phyloP scores from a whole-genome alignment of 257 asterid species.

The Coffea eugenioides region DNA sequence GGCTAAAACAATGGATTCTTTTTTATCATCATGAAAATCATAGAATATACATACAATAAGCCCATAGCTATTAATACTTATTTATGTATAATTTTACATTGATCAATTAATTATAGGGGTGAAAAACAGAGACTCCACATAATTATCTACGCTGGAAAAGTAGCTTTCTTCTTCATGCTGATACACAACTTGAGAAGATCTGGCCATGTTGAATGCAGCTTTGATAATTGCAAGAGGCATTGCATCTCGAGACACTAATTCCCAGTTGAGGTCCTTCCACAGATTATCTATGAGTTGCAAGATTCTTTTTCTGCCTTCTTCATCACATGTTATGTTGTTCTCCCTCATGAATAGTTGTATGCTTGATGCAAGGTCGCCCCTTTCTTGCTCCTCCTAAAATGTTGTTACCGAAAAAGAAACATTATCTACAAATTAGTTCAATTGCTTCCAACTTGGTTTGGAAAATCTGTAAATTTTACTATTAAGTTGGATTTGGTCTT shows the following conservation, averaged over 20 bases:
- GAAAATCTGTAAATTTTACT: too few species aligned
- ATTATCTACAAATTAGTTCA: too few species aligned
- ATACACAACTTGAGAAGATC: constrained; percentile 74
- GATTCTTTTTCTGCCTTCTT: constrained; percentile 42
- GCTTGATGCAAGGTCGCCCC: constrained; percentile 71
- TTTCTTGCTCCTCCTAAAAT: constrained; percentile 63
- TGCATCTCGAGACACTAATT: constrained; percentile 28
- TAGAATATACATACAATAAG: too few species aligned
- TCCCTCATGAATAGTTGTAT: constrained; percentile 50
- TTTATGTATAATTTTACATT: too few species aligned
- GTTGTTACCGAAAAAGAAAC: not conserved
- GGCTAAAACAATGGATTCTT: too few species aligned
- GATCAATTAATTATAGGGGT: constrained; percentile 41
- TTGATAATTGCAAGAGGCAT: constrained; percentile 50
- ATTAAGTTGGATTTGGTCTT: too few species aligned
- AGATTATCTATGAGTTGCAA: constrained; percentile 35
- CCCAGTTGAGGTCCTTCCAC: constrained; percentile 66
- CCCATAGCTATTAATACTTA: too few species aligned
- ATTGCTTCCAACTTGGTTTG: too few species aligned
- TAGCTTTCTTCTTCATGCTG: constrained; percentile 62
- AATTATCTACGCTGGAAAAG: constrained; percentile 66
- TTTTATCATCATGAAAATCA: too few species aligned
- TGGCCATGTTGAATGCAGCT: constrained; percentile 70
- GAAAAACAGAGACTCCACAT: constrained; percentile 64
- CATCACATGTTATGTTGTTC: constrained; percentile 38